These are phyloP conservation scores for Naganishia albida DNA, from an alignment of 1,284 basidiomycete genomes.

Conservation along the genomic window DNA sequence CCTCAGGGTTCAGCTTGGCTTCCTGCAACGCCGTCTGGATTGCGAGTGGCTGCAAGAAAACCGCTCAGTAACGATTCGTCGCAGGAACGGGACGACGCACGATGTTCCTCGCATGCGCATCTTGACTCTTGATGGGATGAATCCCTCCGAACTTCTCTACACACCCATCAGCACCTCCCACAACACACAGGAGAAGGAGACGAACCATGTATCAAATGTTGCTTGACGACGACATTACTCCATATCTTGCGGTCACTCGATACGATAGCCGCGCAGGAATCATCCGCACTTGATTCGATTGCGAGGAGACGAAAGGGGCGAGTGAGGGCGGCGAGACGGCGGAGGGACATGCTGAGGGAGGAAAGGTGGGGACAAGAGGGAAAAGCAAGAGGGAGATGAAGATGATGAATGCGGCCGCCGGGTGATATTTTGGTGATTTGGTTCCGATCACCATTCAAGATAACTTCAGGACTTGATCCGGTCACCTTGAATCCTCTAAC, in stretches of 20 bases:
- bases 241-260: slow-evolving; percentile 67
- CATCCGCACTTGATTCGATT: slow-evolving; percentile 78
- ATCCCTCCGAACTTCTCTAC: slow-evolving; percentile 69
- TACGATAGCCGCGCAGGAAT: slow-evolving; percentile 82
- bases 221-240: slow-evolving; percentile 79
- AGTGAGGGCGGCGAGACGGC: slow-evolving; percentile 28
- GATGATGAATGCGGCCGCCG: neutral
- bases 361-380: no score
- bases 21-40: slow-evolving; percentile 68
- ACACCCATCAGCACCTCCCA: neutral
- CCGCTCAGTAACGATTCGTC: slow-evolving; percentile 5
- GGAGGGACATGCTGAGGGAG: slow-evolving; percentile 11
- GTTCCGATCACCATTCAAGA: neutral
- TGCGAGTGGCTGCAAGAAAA: slow-evolving; percentile 65
- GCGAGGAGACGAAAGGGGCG: slow-evolving; percentile 64
- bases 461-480: neutral
- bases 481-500: no score
- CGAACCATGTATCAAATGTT: slow-evolving; percentile 58
- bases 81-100: slow-evolving; percentile 53
- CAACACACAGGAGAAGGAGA: neutral
- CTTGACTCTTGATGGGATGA: slow-evolving; percentile 73
- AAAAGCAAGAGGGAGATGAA: neutral
- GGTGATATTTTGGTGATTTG: slow-evolving; percentile 1
- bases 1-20: slow-evolving; percentile 61
- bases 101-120: slow-evolving; percentile 68